A percentile compares a stretch with the other conserved stretches of the same genome.
phyloP scores from a whole-genome alignment of 2,329 filamentous ascomycete species.

The Aureobasidium sp. region DNA sequence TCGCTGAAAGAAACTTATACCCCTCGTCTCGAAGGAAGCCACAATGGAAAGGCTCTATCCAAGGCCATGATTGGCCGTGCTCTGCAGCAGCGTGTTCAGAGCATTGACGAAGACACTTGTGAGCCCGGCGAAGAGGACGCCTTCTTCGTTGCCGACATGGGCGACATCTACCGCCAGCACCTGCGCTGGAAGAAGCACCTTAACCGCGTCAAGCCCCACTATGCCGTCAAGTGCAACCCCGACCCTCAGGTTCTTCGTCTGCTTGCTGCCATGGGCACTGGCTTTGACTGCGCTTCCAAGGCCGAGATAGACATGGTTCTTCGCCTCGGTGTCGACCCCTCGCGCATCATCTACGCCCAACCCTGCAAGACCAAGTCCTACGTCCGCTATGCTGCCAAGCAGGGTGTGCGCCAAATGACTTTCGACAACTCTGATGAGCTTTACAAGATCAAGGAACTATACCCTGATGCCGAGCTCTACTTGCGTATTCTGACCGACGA shows the following conservation, averaged over 20 bases:
- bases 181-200: constrained; percentile 96
- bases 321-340: constrained; percentile 71
- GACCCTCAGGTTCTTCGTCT: constrained; percentile 84
- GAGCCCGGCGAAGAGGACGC: constrained; percentile 91
- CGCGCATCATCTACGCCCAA: constrained; percentile 96
- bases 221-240: constrained; percentile 98
- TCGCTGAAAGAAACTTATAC: constrained; percentile 29
- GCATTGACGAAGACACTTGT: constrained; percentile 80
- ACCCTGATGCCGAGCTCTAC: constrained; percentile 81
- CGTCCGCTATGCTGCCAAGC: constrained; percentile 76
- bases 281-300: constrained; percentile 98
- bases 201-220: constrained; percentile 88
- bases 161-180: constrained; percentile 97
- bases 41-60: constrained; percentile 48
- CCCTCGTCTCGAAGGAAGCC: constrained; percentile 20
- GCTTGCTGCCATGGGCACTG: constrained; percentile 78
- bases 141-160: constrained; percentile 96
- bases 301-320: constrained; percentile 91
- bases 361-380: constrained; percentile 99
- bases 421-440: constrained; percentile 98
- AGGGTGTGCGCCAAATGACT: constrained; percentile 94
- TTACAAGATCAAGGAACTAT: constrained; percentile 93
- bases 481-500: constrained; percentile 95
- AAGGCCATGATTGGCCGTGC: constrained; percentile 82
- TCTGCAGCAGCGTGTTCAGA: constrained; percentile 75